phyloP scores from a whole-genome alignment of 2,329 filamentous ascomycete species.

The Dothistroma pini region DNA sequence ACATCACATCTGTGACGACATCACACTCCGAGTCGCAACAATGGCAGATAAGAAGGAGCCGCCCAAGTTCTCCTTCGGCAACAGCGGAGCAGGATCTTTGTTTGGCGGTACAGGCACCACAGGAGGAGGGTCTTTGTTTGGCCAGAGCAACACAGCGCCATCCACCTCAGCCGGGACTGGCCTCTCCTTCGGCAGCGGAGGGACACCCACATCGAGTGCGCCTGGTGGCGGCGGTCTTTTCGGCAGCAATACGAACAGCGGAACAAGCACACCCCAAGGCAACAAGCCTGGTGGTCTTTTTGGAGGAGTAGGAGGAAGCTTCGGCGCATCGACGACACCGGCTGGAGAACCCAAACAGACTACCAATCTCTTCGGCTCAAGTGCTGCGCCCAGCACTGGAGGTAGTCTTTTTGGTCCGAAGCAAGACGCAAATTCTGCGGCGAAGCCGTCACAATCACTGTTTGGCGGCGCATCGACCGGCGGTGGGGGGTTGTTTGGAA shows the following conservation, averaged over 20 bases:
- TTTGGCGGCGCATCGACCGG: conserved; percentile 10
- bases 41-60: conserved; percentile 22
- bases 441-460: conserved; percentile 7
- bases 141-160: conserved; percentile 2
- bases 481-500: conserved; percentile 4
- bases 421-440: neutral
- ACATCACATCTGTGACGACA: neutral
- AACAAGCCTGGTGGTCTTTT: conserved; percentile 17
- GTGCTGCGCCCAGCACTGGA: neutral
- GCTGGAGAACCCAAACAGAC: conserved; percentile 24
- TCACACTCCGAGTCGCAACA: neutral
- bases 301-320: conserved; percentile 13
- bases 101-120: conserved; percentile 2
- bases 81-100: conserved; percentile 2
- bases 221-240: neutral
- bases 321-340: conserved; percentile 22
- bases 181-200: neutral
- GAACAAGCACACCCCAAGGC: conserved; percentile 21
- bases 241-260: conserved; percentile 12
- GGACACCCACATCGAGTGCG: conserved; percentile 3
- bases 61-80: conserved; percentile 16
- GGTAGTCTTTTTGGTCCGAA: conserved; percentile 8
- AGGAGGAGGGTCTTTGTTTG: conserved; percentile 1
- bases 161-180: neutral
- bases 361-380: conserved; percentile 2